A percentile compares a stretch with the other conserved stretches of the same genome.
Conservation (phyloP, 108 stramenopile species). For the Cyclotella choctawhatcheeana region DNA sequence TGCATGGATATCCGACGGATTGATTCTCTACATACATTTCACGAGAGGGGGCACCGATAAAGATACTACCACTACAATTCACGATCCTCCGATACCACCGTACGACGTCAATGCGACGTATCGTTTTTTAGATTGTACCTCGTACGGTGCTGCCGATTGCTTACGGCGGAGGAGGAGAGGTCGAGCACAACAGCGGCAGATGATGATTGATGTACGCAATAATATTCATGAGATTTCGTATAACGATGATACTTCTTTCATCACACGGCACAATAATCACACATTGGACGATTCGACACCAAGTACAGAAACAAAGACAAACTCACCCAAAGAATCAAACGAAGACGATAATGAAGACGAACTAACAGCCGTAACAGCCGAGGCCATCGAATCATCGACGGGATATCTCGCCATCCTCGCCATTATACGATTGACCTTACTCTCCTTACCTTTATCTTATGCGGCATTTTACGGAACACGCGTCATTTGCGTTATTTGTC, state of each 20-base stretch:
- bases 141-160: neutral
- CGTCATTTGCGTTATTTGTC: constrained; percentile 57
- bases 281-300: too few relatives aligned
- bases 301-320: too few relatives aligned
- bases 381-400: constrained; percentile 28
- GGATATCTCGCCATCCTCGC: constrained; percentile 63
- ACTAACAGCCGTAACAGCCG: constrained; percentile 22
- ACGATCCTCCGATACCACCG: too few relatives aligned
- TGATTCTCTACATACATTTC: constrained; percentile 57
- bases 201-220: neutral
- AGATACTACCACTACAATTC: too few relatives aligned
- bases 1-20: constrained; percentile 60
- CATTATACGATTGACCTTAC: constrained; percentile 57
- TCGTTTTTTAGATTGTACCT: neutral
- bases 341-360: constrained; percentile 1
- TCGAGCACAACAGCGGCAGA: too few relatives aligned
- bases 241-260: too few relatives aligned
- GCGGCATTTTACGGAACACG: constrained; percentile 80
- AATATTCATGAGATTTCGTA: too few relatives aligned
- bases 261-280: too few relatives aligned
- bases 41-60: neutral
- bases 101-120: neutral
- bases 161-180: neutral
- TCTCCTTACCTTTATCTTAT: constrained; percentile 74
- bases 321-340: too few relatives aligned